Conservation (phyloP, 495 filamentous ascomycete species). For the Penicillium fimorum region DNA sequence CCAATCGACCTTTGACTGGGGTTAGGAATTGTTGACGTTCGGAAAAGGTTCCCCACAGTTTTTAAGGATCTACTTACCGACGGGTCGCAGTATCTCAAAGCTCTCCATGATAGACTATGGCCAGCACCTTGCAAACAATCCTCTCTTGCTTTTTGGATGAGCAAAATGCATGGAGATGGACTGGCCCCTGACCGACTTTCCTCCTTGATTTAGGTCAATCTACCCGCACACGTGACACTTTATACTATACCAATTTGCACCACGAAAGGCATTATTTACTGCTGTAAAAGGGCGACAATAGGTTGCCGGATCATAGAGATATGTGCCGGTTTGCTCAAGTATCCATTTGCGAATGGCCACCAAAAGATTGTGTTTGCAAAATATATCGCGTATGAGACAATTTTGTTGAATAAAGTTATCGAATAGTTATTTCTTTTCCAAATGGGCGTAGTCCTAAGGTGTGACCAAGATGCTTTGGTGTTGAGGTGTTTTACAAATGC, state of each 20-base stretch:
- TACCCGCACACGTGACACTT: constrained; percentile 10
- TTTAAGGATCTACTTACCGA: constrained; percentile 24
- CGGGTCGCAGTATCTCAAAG: constrained; percentile 29
- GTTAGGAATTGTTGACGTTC: constrained; percentile 2
- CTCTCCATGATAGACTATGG: constrained; percentile 16
- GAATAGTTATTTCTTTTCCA: no score
- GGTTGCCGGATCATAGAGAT: not conserved
- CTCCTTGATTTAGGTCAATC: not conserved
- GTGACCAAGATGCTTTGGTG: no score
- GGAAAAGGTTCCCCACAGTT: constrained; percentile 1
- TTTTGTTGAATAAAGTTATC: not conserved
- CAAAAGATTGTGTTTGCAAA: no score
- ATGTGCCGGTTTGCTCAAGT: not conserved
- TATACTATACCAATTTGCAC: not conserved
- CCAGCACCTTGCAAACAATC: not conserved
- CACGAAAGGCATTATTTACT: not conserved
- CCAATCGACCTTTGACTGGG: constrained; percentile 36
- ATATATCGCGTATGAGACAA: no score
- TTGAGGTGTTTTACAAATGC: no score
- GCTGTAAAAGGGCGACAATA: not conserved
- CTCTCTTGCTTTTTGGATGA: not conserved
- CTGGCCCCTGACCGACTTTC: not conserved
- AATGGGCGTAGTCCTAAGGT: no score
- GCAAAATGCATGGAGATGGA: not conserved
- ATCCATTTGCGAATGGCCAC: no score